Conservation (phyloP, 2,329 filamentous ascomycete genomes). For the Ophiostoma perfectum region DNA sequence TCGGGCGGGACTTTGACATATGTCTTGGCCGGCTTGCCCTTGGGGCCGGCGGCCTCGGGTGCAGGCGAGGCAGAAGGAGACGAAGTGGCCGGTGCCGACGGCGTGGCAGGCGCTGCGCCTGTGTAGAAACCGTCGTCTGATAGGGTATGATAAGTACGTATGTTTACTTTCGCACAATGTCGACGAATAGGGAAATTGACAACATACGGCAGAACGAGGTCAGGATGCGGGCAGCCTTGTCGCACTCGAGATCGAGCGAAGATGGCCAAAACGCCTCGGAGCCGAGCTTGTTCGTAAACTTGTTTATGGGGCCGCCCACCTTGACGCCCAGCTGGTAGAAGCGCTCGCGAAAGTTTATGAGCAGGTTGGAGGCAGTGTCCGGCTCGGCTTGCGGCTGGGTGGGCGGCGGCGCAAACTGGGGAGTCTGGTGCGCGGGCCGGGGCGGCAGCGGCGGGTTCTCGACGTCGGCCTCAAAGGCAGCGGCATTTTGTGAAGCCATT, state of each 20-base stretch:
- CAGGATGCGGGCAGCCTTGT: constrained; percentile 70
- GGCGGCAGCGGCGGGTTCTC: constrained; percentile 14
- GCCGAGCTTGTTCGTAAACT: constrained; percentile 63
- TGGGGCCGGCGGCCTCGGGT: constrained; percentile 28
- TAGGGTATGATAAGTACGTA: too few species aligned
- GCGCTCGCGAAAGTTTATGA: constrained; percentile 25
- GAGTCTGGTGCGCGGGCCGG: constrained; percentile 6
- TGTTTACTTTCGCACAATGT: too few species aligned
- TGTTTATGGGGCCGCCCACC: constrained; percentile 59
- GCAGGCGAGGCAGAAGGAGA: constrained; percentile 10
- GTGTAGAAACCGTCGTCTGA: constrained; percentile 35
- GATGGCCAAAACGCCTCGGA: constrained; percentile 70
- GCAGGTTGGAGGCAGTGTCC: background rate
- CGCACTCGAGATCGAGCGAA: constrained; percentile 66
- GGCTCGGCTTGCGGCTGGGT: background rate
- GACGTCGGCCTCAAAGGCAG: background rate
- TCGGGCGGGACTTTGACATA: constrained; percentile 37
- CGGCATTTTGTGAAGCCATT: background rate
- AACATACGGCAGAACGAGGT: constrained; percentile 71
- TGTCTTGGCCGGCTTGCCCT: constrained; percentile 32
- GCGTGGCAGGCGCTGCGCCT: constrained; percentile 19
- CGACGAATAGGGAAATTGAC: too few species aligned
- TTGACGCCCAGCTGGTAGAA: constrained; percentile 29
- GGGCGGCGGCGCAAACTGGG: constrained; percentile 11
- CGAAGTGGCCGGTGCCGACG: constrained; percentile 8